Evolutionary conservation across 164 flowering plant species (phyloP).

Genomic region (Nymphaea colorata): DNA sequence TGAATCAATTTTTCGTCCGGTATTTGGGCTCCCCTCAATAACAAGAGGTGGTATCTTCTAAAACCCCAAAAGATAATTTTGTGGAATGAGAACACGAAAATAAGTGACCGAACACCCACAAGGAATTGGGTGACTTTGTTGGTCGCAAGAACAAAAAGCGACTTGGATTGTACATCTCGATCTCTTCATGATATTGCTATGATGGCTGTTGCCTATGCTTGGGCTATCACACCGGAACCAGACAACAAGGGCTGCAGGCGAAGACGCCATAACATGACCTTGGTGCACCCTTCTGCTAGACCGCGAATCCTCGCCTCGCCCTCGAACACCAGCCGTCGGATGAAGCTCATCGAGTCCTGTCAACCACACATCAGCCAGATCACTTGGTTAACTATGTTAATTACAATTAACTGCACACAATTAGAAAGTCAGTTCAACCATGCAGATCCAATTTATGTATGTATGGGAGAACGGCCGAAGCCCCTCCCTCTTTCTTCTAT

Average conservation of each 20-base stretch:
- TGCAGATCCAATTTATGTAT: background rate
- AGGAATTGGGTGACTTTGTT: too few species aligned
- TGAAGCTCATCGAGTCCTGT: constrained; percentile 38
- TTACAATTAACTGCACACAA: background rate
- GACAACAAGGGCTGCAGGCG: constrained; percentile 8
- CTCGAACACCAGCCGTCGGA: constrained; percentile 61
- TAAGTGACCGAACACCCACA: background rate
- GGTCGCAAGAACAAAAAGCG: too few species aligned
- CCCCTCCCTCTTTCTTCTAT: too few species aligned
- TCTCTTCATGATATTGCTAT: too few species aligned
- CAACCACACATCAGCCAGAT: background rate
- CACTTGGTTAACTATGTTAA: background rate
- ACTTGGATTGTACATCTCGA: too few species aligned
- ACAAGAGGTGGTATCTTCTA: background rate
- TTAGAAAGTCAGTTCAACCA: background rate
- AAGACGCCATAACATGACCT: constrained; percentile 65
- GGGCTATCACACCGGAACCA: background rate
- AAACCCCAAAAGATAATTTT: background rate
- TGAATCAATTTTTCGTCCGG: background rate
- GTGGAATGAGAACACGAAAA: background rate
- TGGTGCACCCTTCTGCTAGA: constrained; percentile 63
- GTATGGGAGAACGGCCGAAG: too few species aligned
- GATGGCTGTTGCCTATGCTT: background rate
- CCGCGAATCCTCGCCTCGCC: constrained; percentile 71
- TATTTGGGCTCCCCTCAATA: too few species aligned